These are phyloP conservation scores for Metarhizium sp. DNA, from an alignment of 2,329 filamentous ascomycete species.

Conservation along the genomic window DNA sequence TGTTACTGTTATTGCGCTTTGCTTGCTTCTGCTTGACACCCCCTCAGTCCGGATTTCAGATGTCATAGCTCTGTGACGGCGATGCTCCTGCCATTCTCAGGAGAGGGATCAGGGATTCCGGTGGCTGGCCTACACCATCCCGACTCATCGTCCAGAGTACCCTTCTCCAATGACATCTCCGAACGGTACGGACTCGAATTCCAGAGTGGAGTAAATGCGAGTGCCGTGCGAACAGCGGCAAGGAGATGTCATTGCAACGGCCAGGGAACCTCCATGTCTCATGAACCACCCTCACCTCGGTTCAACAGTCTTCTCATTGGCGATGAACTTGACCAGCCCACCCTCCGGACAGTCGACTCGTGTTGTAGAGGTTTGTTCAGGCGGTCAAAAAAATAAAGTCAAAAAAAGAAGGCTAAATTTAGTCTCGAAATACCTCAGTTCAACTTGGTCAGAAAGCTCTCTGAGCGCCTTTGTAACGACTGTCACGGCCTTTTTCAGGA, in stretches of 20 bases:
- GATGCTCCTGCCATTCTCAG: neutral
- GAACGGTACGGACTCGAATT: neutral
- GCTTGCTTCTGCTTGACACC: neutral
- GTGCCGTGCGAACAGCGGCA: neutral
- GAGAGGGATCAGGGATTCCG: neutral
- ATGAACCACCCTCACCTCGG: neutral
- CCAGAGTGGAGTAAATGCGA: neutral
- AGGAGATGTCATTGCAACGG: neutral
- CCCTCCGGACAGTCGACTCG: neutral
- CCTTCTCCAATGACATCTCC: neutral
- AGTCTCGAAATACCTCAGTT: neutral
- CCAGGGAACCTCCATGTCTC: neutral
- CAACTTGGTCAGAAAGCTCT: neutral
- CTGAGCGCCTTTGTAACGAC: too few species aligned
- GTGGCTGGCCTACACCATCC: neutral
- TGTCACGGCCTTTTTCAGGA: neutral
- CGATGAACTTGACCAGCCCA: neutral
- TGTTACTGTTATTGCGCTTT: neutral
- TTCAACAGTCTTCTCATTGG: neutral
- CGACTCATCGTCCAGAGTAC: neutral
- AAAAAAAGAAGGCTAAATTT: neutral
- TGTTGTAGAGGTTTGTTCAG: neutral
- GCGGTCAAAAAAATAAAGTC: too few species aligned
- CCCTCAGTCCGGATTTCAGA: neutral
- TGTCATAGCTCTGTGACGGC: neutral